Base-by-base conservation (phyloP, 352 stramenopile species). In the Globisporangium orthogonon region DNA sequence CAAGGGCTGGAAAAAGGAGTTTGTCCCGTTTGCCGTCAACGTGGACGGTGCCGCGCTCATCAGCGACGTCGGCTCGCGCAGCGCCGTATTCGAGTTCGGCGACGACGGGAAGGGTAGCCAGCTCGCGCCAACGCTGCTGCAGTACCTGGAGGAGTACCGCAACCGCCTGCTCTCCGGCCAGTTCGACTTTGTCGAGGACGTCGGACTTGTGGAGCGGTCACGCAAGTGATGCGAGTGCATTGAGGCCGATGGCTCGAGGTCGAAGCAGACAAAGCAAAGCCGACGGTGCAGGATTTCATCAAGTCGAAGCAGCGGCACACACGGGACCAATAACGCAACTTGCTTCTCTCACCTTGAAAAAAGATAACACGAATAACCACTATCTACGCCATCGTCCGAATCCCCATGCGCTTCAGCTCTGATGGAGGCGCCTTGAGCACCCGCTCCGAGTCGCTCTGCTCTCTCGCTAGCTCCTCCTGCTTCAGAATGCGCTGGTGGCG, bases 111-210 rank as follows among this genome's bases (percentile, higher is more conserved):
- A 78, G 29, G 69, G 80, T 10, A 56, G 69, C 3, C 60, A 85
- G 15, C 50, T 91, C 30, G 76, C 67, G 2, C 43, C 72, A 0
- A 78, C 83, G 53, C 67, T 94, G 14, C 68, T 81, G 41, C 65
- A 88, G 44, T 93, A 82, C 60, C 65, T 95, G 40, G 85, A 95
- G 45, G 73, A 67, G 41, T 95, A 90, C 60, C 74, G 83, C 51
- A 91, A 92, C 71, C 69, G 76, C n/a, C 68, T 95, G 53, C 67
- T 95, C 29, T 90, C 81, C 0, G 78, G 78, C 29, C 78, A 90
- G 31, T 92, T 85, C 51, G 82, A 93, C 64, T 95, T 84, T 54
- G 71, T 95, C 44, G 79, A 92, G 33, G 85, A 88, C 56, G 72
- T 91, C n/a, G 85, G 83, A 2, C 60, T 93, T 51, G 78, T 93